A percentile compares a stretch with the other conserved stretches of the same genome.
Evolutionary conservation across 805 yeast species (phyloP).

Genomic region (Lipomyces mesembrius): DNA sequence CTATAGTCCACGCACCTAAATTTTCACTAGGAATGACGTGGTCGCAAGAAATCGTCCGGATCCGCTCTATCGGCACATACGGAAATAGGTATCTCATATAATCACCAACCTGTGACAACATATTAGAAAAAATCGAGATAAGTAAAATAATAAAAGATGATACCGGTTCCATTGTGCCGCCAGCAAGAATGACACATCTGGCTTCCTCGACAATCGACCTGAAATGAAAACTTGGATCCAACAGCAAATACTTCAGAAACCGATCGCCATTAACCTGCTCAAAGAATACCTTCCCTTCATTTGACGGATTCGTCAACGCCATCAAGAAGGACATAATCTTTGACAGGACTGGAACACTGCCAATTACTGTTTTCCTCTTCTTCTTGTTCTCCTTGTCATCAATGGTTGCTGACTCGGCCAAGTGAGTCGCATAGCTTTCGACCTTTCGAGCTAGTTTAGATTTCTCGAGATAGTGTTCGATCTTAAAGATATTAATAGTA

Average conservation of each 20-base stretch:
- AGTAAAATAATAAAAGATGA: neutral
- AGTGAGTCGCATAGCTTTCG: constrained; percentile 57
- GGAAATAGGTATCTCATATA: constrained; percentile 71
- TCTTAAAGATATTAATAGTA: constrained; percentile 66
- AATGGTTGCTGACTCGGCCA: constrained; percentile 13
- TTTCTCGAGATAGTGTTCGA: constrained; percentile 64
- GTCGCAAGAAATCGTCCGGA: constrained; percentile 70
- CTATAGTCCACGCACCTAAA: constrained; percentile 62
- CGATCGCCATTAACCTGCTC: constrained; percentile 47
- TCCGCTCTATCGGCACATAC: constrained; percentile 49
- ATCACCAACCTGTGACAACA: constrained; percentile 54
- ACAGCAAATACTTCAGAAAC: constrained; percentile 66
- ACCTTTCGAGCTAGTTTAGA: constrained; percentile 85
- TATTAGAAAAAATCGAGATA: neutral
- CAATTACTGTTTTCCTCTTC: neutral
- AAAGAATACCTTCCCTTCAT: constrained; percentile 80
- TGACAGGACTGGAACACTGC: constrained; percentile 61
- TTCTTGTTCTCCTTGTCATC: constrained; percentile 10
- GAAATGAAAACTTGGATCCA: constrained; percentile 79
- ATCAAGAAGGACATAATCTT: constrained; percentile 67
- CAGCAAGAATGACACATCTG: constrained; percentile 77
- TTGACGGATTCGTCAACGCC: constrained; percentile 70
- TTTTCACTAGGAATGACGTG: constrained; percentile 80
- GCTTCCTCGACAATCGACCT: constrained; percentile 66
- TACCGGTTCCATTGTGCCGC: constrained; percentile 92